phyloP scores from a whole-genome alignment of 148 eudicot species.

The Oxyria digyna region DNA sequence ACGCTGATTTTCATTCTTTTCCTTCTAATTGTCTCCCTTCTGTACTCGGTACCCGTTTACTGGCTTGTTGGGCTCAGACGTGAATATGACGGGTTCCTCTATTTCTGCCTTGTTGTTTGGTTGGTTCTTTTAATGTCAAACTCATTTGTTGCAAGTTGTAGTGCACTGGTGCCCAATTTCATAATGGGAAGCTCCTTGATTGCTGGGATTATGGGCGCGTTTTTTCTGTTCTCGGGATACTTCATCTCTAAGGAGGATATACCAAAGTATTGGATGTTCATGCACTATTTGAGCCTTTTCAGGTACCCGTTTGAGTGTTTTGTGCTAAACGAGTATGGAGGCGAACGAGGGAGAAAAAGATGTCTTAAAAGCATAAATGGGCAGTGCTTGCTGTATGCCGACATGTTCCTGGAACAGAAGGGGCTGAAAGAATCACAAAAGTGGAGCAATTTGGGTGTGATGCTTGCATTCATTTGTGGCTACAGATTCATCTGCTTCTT shows the following conservation, averaged over 20 bases:
- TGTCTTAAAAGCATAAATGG: constrained; percentile 37
- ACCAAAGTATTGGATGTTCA: constrained; percentile 81
- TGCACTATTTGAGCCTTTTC: constrained; percentile 88
- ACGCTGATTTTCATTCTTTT: constrained; percentile 75
- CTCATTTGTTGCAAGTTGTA: constrained; percentile 84
- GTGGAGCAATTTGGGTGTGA: constrained; percentile 71
- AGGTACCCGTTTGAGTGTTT: constrained; percentile 98
- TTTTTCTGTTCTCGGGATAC: constrained; percentile 90
- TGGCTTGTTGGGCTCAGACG: constrained; percentile 71
- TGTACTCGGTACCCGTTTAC: constrained; percentile 61
- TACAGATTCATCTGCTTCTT: constrained; percentile 70
- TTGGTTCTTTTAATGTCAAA: constrained; percentile 78
- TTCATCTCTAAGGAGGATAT: constrained; percentile 63
- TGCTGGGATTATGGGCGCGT: constrained; percentile 83
- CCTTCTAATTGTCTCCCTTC: constrained; percentile 42
- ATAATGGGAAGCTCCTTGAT: constrained; percentile 93
- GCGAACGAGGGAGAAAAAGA: constrained; percentile 35
- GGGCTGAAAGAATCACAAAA: constrained; percentile 58
- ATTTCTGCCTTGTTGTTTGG: constrained; percentile 80
- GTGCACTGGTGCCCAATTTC: constrained; percentile 83
- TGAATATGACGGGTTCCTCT: constrained; percentile 41
- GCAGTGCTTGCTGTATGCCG: constrained; percentile 45
- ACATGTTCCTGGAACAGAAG: constrained; percentile 57
- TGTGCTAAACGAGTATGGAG: constrained; percentile 85
- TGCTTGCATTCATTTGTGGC: constrained; percentile 65